Base-by-base conservation (phyloP, 2,329 filamentous ascomycete genomes). In the Pezicula radicicola region DNA sequence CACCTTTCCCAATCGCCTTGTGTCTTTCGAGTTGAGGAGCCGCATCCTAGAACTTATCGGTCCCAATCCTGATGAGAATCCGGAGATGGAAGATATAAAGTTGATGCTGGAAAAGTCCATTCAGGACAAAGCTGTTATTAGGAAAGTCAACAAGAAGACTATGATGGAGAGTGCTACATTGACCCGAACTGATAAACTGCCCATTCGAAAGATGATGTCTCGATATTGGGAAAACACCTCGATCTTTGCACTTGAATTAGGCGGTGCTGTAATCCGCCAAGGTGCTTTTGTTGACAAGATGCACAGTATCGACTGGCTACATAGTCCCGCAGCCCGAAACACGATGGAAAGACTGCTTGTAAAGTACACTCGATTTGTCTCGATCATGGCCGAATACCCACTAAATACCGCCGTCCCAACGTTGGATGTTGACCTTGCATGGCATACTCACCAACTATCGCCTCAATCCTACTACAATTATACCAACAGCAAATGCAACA, bases 381-480 rank as follows among this genome's bases (percentile, higher is more conserved):
- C 59, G 0, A 77, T 91, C 56, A 84, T 90, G 67, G 67, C 68
- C 1, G 54, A 63, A 0, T 60, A 81, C 41, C 74, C 75, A 0
- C 58, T 54, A 0, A 65, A 76, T 4, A 71, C 80, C 13, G 79
- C 75, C 0, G 87, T 91, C 1, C 88, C 88, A 0, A 91, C 87
- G 0, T 73, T 91, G 0, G 88, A 91, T 56, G 76, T 91, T 5
- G 88, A 91, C 63, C 72, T 91, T 0, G 87, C 81, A 0, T 91
- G 88, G 87, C 90, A 95, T 65, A 93, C 88, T 0, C 88, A 93
- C 43, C 61, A 93, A 65, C 79, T 93, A 3, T 79, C 73, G 8
- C 86, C 89, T 0, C 62, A 65, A 2, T 63, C 72, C 3, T 94
- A 94, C 69, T 86, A 82, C 60, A 53, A 65, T 3, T 85, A 80